phyloP scores from a whole-genome alignment of 106 monocot species.

The Alisma plantagoaquatica region DNA sequence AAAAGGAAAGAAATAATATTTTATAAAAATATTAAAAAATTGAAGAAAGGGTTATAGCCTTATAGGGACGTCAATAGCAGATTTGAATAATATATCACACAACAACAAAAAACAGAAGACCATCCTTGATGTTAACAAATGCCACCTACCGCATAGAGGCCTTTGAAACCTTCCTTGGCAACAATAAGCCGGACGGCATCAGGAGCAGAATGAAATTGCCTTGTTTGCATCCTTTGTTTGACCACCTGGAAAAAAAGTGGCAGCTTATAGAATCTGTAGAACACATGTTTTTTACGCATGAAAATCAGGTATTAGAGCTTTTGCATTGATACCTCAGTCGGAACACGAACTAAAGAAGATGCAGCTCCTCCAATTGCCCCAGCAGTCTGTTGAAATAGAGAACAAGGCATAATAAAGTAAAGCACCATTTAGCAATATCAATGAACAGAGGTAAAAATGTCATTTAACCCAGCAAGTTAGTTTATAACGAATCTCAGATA shows the following conservation, averaged over 20 bases:
- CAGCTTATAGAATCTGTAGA: no score
- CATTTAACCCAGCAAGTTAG: no score
- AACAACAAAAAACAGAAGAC: not conserved
- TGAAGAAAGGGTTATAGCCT: no score
- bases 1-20: conserved; percentile 11
- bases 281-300: not conserved
- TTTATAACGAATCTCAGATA: no score
- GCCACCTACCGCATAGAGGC: conserved; percentile 77
- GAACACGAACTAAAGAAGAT: conserved; percentile 91
- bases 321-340: conserved; percentile 99
- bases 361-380: conserved; percentile 89
- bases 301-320: no score
- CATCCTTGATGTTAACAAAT: not conserved
- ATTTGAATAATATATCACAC: not conserved
- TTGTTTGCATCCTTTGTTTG: conserved; percentile 98
- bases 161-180: conserved; percentile 85
- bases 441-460: no score
- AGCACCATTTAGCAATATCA: not conserved
- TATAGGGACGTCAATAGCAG: no score
- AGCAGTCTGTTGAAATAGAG: conserved; percentile 50
- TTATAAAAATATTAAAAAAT: no score
- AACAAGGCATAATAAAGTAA: not conserved
- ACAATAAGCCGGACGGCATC: conserved; percentile 80
- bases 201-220: conserved; percentile 83
- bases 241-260: conserved; percentile 50